Conservation (phyloP, 1,284 basidiomycete species). For the Schizophyllum amplum region DNA sequence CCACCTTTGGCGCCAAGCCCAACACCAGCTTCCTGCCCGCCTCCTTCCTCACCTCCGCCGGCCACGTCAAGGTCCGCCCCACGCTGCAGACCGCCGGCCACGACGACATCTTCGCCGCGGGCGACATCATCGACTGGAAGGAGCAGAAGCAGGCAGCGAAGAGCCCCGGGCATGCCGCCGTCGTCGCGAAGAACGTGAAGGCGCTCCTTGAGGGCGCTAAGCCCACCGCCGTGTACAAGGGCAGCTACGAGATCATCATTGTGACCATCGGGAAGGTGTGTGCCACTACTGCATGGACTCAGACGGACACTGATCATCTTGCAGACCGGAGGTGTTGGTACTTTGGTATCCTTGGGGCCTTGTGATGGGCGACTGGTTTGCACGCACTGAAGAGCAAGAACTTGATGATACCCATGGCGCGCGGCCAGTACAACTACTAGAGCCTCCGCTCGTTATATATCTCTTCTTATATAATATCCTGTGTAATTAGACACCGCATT, state of each 20-base stretch:
- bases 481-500: too few relatives aligned
- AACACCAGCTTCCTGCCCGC: constrained; percentile 46
- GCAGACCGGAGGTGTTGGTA: constrained; percentile 41
- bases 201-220: constrained; percentile 30
- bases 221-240: constrained; percentile 38
- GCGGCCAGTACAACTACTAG: constrained; percentile 1
- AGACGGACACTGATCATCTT: constrained; percentile 1
- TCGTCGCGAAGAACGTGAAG: constrained; percentile 42
- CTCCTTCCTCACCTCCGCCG: constrained; percentile 29
- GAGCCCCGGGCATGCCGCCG: constrained; percentile 30
- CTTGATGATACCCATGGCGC: constrained; percentile 10
- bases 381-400: constrained; percentile 17
- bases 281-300: neutral
- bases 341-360: constrained; percentile 41
- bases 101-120: constrained; percentile 50
- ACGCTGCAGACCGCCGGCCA: constrained; percentile 44
- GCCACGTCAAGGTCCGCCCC: constrained; percentile 40
- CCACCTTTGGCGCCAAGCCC: constrained; percentile 42
- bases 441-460: neutral
- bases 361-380: constrained; percentile 25
- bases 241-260: constrained; percentile 42
- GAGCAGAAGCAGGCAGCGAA: constrained; percentile 59
- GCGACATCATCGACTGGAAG: constrained; percentile 49
- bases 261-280: constrained; percentile 54
- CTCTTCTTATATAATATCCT: neutral